These are phyloP conservation scores for Leccinum subatratum DNA, from an alignment of 1,284 basidiomycete species.

Conservation along the genomic window DNA sequence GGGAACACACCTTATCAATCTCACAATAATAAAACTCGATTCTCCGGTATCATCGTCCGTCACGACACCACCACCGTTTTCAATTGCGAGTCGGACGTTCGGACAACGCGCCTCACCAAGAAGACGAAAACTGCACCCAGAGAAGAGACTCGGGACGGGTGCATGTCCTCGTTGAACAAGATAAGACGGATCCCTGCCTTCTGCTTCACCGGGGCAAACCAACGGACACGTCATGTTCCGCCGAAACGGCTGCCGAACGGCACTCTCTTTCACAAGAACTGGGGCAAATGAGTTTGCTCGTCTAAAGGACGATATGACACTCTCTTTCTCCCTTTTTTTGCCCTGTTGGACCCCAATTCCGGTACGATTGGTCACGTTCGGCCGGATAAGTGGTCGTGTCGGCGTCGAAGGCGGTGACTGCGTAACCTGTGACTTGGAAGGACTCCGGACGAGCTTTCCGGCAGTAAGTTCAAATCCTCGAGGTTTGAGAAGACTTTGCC, in stretches of 20 bases:
- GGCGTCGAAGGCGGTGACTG: slow-evolving; percentile 16
- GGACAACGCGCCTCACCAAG: slow-evolving; percentile 60
- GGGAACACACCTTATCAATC: slow-evolving; percentile 57
- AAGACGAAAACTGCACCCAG: slow-evolving; percentile 49
- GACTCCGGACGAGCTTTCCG: slow-evolving; percentile 51
- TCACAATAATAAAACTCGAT: slow-evolving; percentile 62
- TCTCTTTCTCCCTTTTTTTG: slow-evolving; percentile 29
- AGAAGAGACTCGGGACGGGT: slow-evolving; percentile 39
- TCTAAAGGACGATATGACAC: slow-evolving; percentile 52
- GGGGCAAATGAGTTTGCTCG: slow-evolving; percentile 57
- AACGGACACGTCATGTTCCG: slow-evolving; percentile 33
- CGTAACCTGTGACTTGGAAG: slow-evolving; percentile 19
- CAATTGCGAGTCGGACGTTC: slow-evolving; percentile 54
- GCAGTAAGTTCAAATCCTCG: slow-evolving; percentile 58
- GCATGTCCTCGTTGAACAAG: slow-evolving; percentile 4
- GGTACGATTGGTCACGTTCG: neutral
- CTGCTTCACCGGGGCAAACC: slow-evolving; percentile 20
- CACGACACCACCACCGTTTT: slow-evolving; percentile 52
- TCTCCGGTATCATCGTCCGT: slow-evolving; percentile 41
- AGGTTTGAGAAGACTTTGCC: slow-evolving; percentile 59
- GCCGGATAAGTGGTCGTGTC: slow-evolving; percentile 10
- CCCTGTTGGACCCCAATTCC: slow-evolving; percentile 5
- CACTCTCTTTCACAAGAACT: slow-evolving; percentile 21
- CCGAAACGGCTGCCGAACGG: slow-evolving; percentile 46
- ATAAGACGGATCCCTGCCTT: slow-evolving; percentile 16